Evolutionary conservation across 2,329 filamentous ascomycete species (phyloP).

Genomic region (Epicoccum nigrum): DNA sequence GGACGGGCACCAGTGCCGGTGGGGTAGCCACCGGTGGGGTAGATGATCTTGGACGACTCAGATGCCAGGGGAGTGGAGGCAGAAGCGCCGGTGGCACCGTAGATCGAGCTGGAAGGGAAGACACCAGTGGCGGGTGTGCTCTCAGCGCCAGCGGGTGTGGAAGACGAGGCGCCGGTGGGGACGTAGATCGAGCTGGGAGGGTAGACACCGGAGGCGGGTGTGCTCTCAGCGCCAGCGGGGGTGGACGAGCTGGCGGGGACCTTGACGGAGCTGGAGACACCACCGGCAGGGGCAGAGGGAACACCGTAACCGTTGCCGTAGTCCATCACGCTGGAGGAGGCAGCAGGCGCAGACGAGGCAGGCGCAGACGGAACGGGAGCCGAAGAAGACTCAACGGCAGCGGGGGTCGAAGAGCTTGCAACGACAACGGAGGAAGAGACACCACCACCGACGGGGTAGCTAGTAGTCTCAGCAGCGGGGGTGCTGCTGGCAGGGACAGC

Average conservation of each 20-base stretch:
- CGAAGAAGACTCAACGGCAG: neutral
- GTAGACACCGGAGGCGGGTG: slow-evolving; percentile 24
- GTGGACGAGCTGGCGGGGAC: slow-evolving; percentile 7
- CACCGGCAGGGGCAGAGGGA: slow-evolving; percentile 9
- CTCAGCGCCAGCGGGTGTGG: slow-evolving; percentile 19
- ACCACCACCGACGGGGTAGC: slow-evolving; percentile 8
- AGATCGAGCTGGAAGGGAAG: slow-evolving; percentile 12
- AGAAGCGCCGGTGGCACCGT: slow-evolving; percentile 6
- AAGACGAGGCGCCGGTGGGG: slow-evolving; percentile 10
- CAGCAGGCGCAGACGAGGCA: slow-evolving; percentile 4
- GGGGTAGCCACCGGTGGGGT: slow-evolving; percentile 23
- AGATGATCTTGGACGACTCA: slow-evolving; percentile 16
- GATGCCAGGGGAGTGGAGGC: slow-evolving; percentile 12
- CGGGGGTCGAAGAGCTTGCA: slow-evolving; percentile 4
- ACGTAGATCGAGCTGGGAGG: slow-evolving; percentile 9
- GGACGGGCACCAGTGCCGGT: slow-evolving; percentile 49
- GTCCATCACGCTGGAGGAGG: slow-evolving; percentile 6
- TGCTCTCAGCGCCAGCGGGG: slow-evolving; percentile 21
- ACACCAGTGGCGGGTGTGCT: slow-evolving; percentile 25
- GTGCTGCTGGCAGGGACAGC: slow-evolving; percentile 9
- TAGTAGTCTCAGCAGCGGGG: slow-evolving; percentile 10
- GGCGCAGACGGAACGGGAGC: slow-evolving; percentile 1
- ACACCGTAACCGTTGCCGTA: slow-evolving; percentile 12
- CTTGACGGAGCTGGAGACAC: neutral
- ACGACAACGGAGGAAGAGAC: slow-evolving; percentile 4